phyloP scores from a whole-genome alignment of 2,329 filamentous ascomycete species.

The Neocatenulostroma microsporum region DNA sequence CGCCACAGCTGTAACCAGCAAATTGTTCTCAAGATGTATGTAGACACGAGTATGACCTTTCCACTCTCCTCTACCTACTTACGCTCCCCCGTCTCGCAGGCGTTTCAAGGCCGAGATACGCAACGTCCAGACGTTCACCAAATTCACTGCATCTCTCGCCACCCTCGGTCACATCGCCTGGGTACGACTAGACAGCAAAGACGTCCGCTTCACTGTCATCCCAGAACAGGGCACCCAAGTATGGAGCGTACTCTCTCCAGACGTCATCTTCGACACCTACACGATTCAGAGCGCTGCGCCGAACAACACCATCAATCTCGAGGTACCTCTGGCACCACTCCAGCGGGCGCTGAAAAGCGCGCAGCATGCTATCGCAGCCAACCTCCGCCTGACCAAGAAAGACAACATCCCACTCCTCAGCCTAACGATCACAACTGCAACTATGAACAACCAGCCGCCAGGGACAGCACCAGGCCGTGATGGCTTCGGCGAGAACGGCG shows the following conservation, averaged over 20 bases:
- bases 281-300: slow-evolving; percentile 74
- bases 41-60: neutral
- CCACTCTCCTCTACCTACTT: neutral
- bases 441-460: slow-evolving; percentile 45
- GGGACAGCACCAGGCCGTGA: slow-evolving; percentile 14
- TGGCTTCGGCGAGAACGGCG: slow-evolving; percentile 21
- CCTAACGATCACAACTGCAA: slow-evolving; percentile 78
- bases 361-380: slow-evolving; percentile 68
- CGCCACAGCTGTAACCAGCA: too few species aligned
- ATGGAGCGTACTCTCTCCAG: slow-evolving; percentile 51
- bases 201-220: slow-evolving; percentile 89
- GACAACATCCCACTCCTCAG: slow-evolving; percentile 78
- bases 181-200: slow-evolving; percentile 80
- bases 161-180: slow-evolving; percentile 76
- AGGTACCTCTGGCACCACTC: slow-evolving; percentile 80
- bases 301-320: slow-evolving; percentile 89
- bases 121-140: slow-evolving; percentile 36
- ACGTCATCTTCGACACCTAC: slow-evolving; percentile 82
- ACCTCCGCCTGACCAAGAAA: slow-evolving; percentile 86
- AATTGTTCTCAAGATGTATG: too few species aligned
- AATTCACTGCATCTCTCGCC: slow-evolving; percentile 55
- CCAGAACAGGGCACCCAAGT: slow-evolving; percentile 92
- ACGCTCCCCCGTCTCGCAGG: too few species aligned
- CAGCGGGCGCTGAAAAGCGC: slow-evolving; percentile 90
- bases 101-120: slow-evolving; percentile 19